These are phyloP conservation scores for Haplographium delicatum DNA, from an alignment of 495 filamentous ascomycete species.

Conservation along the genomic window DNA sequence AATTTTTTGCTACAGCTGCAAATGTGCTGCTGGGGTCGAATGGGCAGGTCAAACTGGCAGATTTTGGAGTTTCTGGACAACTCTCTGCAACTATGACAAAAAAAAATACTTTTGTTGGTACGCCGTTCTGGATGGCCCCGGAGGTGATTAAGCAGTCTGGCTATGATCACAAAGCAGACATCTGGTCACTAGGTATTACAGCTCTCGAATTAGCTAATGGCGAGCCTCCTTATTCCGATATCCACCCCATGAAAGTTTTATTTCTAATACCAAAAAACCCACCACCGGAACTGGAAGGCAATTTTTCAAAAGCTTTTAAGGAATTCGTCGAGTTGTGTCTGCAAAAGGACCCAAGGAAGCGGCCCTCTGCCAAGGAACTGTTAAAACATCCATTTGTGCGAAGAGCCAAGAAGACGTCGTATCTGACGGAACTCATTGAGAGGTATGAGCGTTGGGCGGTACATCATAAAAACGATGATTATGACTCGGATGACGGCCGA, in stretches of 20 bases:
- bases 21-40: slow-evolving; percentile 82
- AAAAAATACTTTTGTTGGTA: slow-evolving; percentile 98
- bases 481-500: slow-evolving; percentile 45
- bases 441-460: slow-evolving; percentile 81
- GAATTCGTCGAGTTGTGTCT: slow-evolving; percentile 89
- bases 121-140: slow-evolving; percentile 99
- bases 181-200: slow-evolving; percentile 98
- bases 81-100: slow-evolving; percentile 99
- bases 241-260: slow-evolving; percentile 98
- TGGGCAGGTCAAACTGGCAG: slow-evolving; percentile 93
- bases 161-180: slow-evolving; percentile 97
- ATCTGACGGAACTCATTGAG: slow-evolving; percentile 89
- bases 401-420: slow-evolving; percentile 82
- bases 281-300: slow-evolving; percentile 74
- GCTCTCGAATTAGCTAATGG: slow-evolving; percentile 89
- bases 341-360: slow-evolving; percentile 78
- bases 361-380: slow-evolving; percentile 81
- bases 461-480: slow-evolving; percentile 60
- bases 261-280: slow-evolving; percentile 96
- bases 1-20: slow-evolving; percentile 57
- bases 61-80: slow-evolving; percentile 96
- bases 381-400: slow-evolving; percentile 87
- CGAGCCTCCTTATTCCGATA: slow-evolving; percentile 92
- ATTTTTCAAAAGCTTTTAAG: slow-evolving; percentile 87
- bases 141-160: slow-evolving; percentile 98